Evolutionary conservation across 441 rosid species (phyloP).

Genomic region (Pelargonium citronellum): DNA sequence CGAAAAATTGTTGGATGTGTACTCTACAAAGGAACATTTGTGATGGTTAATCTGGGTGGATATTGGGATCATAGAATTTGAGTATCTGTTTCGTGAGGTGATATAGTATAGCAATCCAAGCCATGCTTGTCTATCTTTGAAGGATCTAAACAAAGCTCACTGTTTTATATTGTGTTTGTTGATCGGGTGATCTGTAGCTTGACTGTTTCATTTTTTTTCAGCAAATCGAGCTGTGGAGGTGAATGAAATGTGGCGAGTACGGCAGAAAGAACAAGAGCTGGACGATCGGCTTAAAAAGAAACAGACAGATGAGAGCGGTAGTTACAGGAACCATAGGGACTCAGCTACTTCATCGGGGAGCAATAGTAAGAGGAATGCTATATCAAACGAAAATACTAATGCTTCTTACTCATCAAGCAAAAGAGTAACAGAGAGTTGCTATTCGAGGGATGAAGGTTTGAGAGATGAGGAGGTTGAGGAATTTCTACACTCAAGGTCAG

Average conservation of each 20-base stretch:
- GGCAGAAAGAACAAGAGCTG: slow-evolving; percentile 63
- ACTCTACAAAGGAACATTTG: too few species aligned
- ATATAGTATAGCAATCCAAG: too few species aligned
- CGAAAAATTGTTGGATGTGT: too few species aligned
- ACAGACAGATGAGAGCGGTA: slow-evolving; percentile 36
- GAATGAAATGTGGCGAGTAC: slow-evolving; percentile 82
- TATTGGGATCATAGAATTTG: too few species aligned
- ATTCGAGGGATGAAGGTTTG: slow-evolving; percentile 46
- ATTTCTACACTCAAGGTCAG: slow-evolving; percentile 73
- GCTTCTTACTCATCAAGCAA: slow-evolving; percentile 41
- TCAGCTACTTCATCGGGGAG: slow-evolving; percentile 21
- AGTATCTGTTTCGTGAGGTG: too few species aligned
- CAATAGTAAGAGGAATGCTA: slow-evolving; percentile 28
- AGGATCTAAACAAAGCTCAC: too few species aligned
- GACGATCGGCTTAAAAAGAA: slow-evolving; percentile 43
- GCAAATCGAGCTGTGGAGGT: slow-evolving; percentile 86
- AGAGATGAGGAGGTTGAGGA: slow-evolving; percentile 64
- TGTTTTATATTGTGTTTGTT: background rate
- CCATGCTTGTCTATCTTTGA: too few species aligned
- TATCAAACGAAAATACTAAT: background rate
- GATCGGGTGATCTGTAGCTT: background rate
- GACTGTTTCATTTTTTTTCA: slow-evolving; percentile 22
- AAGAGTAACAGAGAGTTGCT: slow-evolving; percentile 27
- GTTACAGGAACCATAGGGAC: slow-evolving; percentile 33
- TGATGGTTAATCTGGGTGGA: too few species aligned